Evolutionary conservation across 768 basidiomycete species (phyloP).

Genomic region (Lactarius akahatsu): DNA sequence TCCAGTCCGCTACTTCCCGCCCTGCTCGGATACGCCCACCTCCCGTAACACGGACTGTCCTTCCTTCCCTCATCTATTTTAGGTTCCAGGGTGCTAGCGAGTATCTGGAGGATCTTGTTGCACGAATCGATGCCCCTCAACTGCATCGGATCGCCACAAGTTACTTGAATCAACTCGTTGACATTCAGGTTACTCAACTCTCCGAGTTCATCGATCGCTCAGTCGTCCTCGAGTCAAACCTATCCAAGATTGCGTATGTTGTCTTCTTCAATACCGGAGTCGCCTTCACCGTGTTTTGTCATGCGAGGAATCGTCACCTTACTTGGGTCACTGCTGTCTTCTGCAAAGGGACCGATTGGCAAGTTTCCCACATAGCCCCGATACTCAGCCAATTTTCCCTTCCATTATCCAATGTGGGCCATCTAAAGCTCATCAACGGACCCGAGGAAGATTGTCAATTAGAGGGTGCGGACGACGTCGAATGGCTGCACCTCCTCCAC

Average conservation of each 20-base stretch:
- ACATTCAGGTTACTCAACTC: not conserved
- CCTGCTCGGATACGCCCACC: not conserved
- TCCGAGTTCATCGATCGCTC: not conserved
- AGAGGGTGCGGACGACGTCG: not conserved
- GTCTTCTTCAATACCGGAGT: not conserved
- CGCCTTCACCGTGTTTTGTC: not conserved
- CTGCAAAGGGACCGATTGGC: not conserved
- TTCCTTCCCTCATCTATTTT: not conserved
- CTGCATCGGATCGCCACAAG: accelerated
- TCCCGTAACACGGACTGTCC: not conserved
- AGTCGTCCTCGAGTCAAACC: not conserved
- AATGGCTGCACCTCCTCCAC: not conserved
- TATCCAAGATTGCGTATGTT: not conserved
- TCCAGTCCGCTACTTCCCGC: not conserved
- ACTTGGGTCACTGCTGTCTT: accelerated
- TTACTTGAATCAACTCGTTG: not conserved
- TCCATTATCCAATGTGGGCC: not conserved
- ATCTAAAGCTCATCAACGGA: not conserved
- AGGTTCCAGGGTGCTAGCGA: not conserved
- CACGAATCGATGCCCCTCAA: not conserved
- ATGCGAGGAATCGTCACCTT: not conserved
- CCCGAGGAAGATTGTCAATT: not conserved
- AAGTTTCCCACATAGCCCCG: not conserved
- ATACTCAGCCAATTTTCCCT: not conserved
- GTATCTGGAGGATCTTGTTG: not conserved